Conservation (phyloP, 1,284 basidiomycete species). For the Moesziomyces globuligerus region DNA sequence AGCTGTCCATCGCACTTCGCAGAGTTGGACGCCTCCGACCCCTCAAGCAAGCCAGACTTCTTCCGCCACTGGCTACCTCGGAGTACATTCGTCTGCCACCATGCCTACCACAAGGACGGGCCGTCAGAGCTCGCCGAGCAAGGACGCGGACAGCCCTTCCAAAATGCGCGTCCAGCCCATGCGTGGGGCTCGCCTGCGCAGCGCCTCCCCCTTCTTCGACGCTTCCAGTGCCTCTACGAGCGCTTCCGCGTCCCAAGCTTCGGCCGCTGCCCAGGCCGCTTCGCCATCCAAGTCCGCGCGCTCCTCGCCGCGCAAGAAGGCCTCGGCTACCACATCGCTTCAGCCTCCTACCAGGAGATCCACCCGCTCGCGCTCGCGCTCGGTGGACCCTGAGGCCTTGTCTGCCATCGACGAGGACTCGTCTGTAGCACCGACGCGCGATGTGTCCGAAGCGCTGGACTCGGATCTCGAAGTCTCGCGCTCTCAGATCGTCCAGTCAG, state of each 20-base stretch:
- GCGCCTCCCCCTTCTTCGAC: slow-evolving; percentile 43
- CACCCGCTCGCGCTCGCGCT: slow-evolving; percentile 42
- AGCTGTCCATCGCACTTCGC: not conserved
- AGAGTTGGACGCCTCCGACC: too few relatives aligned
- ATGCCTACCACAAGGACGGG: slow-evolving; percentile 43
- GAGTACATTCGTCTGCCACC: not conserved
- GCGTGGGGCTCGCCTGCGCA: slow-evolving; percentile 40
- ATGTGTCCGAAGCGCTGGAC: slow-evolving; percentile 4
- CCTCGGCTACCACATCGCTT: slow-evolving; percentile 18
- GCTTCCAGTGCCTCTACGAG: slow-evolving; percentile 16
- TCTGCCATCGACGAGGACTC: slow-evolving; percentile 20
- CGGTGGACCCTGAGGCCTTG: slow-evolving; percentile 19
- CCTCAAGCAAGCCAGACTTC: too few relatives aligned
- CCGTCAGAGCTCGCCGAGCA: slow-evolving; percentile 42
- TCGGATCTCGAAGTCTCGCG: slow-evolving; percentile 10
- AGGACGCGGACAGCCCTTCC: slow-evolving; percentile 29
- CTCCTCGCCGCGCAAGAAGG: slow-evolving; percentile 32
- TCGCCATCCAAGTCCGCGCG: slow-evolving; percentile 29
- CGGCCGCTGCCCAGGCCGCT: slow-evolving; percentile 2
- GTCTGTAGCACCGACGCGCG: not conserved
- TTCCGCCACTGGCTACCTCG: too few relatives aligned
- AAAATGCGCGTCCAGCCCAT: slow-evolving; percentile 43
- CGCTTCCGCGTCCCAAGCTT: slow-evolving; percentile 10
- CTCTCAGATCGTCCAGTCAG: slow-evolving; percentile 1
- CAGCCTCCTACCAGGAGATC: slow-evolving; percentile 23